phyloP scores from a whole-genome alignment of 768 basidiomycete species.

The Pilatotrama ljubarskyi region DNA sequence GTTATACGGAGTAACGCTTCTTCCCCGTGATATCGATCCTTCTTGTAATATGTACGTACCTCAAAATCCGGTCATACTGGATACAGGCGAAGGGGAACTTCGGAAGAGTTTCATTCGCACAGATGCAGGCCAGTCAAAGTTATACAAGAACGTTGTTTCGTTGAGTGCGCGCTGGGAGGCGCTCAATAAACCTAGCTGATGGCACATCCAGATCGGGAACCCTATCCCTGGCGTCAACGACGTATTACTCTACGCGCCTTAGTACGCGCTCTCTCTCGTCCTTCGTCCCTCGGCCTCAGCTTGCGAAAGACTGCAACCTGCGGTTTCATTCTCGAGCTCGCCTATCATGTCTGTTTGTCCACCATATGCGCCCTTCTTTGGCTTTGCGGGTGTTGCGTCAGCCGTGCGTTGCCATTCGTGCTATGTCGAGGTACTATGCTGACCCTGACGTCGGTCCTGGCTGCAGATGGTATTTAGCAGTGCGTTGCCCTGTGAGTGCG shows the following conservation, averaged over 20 bases:
- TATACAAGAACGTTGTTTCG: too few relatives aligned
- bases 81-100: too few relatives aligned
- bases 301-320: neutral
- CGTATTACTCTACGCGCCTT: too few relatives aligned
- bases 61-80: too few relatives aligned
- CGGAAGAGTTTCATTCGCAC: too few relatives aligned
- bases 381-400: conserved; percentile 94
- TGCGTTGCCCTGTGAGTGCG: conserved; percentile 43
- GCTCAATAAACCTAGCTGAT: neutral
- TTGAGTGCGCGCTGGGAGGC: too few relatives aligned
- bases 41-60: too few relatives aligned
- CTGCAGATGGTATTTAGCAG: conserved; percentile 93
- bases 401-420: conserved; percentile 57
- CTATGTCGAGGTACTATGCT: neutral
- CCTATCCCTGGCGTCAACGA: conserved; percentile 8
- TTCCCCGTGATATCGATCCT: too few relatives aligned
- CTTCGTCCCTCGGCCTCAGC: neutral
- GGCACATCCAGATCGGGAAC: neutral
- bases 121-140: too few relatives aligned
- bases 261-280: too few relatives aligned
- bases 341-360: conserved; percentile 60
- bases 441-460: neutral
- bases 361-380: conserved; percentile 97
- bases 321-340: neutral
- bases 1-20: too few relatives aligned